Conservation (phyloP, 176 grass and related monocot genomes). For the Avena insularis region DNA sequence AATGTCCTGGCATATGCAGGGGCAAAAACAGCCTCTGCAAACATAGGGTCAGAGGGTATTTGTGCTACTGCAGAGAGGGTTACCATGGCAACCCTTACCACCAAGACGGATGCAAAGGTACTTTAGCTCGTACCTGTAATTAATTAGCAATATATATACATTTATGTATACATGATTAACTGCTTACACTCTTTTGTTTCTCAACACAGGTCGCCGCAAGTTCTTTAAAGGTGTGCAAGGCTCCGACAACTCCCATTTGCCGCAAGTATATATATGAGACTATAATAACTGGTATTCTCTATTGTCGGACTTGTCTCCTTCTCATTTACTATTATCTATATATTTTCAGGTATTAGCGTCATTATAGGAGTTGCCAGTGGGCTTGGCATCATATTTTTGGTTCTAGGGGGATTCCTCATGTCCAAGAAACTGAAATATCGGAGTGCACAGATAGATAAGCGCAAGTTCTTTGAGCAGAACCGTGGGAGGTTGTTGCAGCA, state of each 20-base stretch:
- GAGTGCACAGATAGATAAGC: no score
- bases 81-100: not conserved
- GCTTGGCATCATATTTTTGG: slow-evolving; percentile 28
- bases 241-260: not conserved
- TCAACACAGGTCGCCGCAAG: no score
- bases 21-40: not conserved
- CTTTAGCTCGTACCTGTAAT: not conserved
- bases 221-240: no score
- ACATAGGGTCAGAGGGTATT: not conserved
- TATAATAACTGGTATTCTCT: no score
- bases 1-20: not conserved
- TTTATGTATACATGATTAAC: no score
- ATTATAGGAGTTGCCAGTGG: slow-evolving; percentile 36
- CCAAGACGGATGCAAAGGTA: not conserved
- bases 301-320: not conserved
- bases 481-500: no score
- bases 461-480: no score
- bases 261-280: no score
- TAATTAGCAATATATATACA: not conserved
- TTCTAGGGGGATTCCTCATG: slow-evolving; percentile 8
- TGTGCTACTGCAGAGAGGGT: not conserved
- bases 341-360: not conserved
- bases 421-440: slow-evolving; percentile 25
- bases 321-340: not conserved
- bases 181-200: no score